Conservation (phyloP, 768 basidiomycete genomes). For the Solioccasus polychromus region DNA sequence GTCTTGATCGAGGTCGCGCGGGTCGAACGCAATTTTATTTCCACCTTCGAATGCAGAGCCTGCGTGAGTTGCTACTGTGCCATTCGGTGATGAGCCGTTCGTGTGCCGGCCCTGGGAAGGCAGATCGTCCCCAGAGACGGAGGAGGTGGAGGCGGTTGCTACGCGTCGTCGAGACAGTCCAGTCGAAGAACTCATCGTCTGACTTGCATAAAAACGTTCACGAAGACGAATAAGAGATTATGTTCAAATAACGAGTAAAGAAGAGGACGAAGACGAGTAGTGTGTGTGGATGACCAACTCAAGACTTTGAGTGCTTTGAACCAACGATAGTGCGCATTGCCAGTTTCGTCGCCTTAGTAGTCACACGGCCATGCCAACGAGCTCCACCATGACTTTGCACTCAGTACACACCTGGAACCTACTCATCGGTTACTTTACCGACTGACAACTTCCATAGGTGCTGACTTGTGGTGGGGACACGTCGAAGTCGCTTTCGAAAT, state of each 20-base stretch:
- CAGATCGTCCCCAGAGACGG: conserved; percentile 38
- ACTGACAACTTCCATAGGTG: background rate
- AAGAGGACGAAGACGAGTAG: background rate
- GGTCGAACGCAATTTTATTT: conserved; percentile 90
- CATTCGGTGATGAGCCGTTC: conserved; percentile 31
- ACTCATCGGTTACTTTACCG: background rate
- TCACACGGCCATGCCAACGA: conserved; percentile 12
- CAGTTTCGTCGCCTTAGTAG: conserved; percentile 6
- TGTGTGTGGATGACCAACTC: too few relatives aligned
- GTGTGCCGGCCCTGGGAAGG: conserved; percentile 26
- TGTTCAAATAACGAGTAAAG: background rate
- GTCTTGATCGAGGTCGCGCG: conserved; percentile 78
- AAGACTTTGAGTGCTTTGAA: conserved; percentile 12
- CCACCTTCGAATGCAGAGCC: conserved; percentile 85
- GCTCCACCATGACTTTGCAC: background rate
- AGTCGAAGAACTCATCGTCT: conserved; percentile 48
- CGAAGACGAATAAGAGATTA: background rate
- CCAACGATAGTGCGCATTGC: conserved; percentile 1
- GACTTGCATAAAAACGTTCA: conserved; percentile 19
- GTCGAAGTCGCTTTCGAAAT: background rate
- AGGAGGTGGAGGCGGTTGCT: conserved; percentile 38
- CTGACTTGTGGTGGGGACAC: too few relatives aligned
- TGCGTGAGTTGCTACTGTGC: conserved; percentile 51
- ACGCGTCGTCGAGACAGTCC: conserved; percentile 61
- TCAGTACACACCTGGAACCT: background rate